Conservation (phyloP, 805 yeast genomes). For the Candida sanyiensis region DNA sequence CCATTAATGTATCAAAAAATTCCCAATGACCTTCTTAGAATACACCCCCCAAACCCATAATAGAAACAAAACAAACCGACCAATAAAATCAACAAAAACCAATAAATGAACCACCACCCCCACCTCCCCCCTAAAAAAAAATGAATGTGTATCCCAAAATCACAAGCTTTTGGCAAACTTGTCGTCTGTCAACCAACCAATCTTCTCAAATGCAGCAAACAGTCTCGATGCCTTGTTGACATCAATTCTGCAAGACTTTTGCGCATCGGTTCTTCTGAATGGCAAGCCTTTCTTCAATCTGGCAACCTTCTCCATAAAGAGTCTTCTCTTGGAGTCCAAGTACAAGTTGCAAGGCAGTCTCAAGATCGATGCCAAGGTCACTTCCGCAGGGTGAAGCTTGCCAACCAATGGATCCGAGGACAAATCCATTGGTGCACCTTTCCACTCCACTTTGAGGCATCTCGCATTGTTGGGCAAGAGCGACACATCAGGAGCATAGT, state of each 20-base stretch:
- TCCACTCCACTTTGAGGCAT: constrained; percentile 90
- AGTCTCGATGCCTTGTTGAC: constrained; percentile 93
- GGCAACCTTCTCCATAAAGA: constrained; percentile 83
- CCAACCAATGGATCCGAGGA: constrained; percentile 65
- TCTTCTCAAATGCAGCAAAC: constrained; percentile 89
- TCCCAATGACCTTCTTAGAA: no score
- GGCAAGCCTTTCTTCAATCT: constrained; percentile 71
- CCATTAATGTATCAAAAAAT: no score
- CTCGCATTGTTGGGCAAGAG: constrained; percentile 66
- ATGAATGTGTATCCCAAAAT: constrained; percentile 3
- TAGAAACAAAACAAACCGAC: no score
- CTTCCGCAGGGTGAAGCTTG: constrained; percentile 88
- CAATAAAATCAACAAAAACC: no score
- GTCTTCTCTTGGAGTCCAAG: constrained; percentile 74
- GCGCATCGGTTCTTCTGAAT: constrained; percentile 96
- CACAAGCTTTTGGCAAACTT: constrained; percentile 49
- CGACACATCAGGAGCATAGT: constrained; percentile 67
- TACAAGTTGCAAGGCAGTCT: constrained; percentile 85
- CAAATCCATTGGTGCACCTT: constrained; percentile 95
- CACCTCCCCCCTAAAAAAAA: not conserved
- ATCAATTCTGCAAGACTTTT: constrained; percentile 95
- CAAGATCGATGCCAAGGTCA: constrained; percentile 76
- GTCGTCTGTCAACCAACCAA: constrained; percentile 88
- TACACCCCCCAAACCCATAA: no score
- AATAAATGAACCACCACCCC: not conserved